Conservation (phyloP, 2,329 filamentous ascomycete genomes). For the Coniosporium tulheliwenetii region DNA sequence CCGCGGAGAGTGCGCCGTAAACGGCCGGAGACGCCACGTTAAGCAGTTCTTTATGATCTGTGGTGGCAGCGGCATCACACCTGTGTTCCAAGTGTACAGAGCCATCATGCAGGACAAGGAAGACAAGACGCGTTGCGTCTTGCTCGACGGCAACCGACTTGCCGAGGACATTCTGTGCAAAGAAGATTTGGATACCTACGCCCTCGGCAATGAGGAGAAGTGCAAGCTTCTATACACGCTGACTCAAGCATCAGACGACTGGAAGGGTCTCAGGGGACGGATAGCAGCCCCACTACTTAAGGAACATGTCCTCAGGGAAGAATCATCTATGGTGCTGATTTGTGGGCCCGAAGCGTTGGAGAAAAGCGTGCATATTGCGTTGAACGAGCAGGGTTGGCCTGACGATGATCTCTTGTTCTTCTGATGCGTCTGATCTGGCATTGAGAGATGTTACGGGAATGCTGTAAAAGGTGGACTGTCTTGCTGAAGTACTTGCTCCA, state of each 20-base stretch:
- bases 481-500: too few species aligned
- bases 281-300: slow-evolving; percentile 48
- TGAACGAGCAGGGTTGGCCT: slow-evolving; percentile 51
- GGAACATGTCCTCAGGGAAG: slow-evolving; percentile 34
- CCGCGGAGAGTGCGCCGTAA: slow-evolving; percentile 45
- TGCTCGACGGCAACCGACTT: slow-evolving; percentile 64
- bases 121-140: slow-evolving; percentile 52
- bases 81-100: slow-evolving; percentile 69
- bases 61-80: slow-evolving; percentile 81
- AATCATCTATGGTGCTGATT: slow-evolving; percentile 49
- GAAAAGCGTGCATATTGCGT: slow-evolving; percentile 41
- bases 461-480: too few species aligned
- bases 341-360: slow-evolving; percentile 70
- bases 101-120: slow-evolving; percentile 50
- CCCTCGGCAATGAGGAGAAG: slow-evolving; percentile 32
- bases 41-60: slow-evolving; percentile 72
- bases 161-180: slow-evolving; percentile 74
- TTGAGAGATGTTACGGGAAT: too few species aligned
- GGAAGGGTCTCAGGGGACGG: slow-evolving; percentile 53
- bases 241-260: slow-evolving; percentile 44
- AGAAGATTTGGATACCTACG: slow-evolving; percentile 52
- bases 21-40: slow-evolving; percentile 39
- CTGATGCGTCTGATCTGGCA: slow-evolving; percentile 18
- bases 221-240: slow-evolving; percentile 57
- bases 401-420: slow-evolving; percentile 66